Evolutionary conservation across 495 filamentous ascomycete genomes (phyloP), one percentile per base, ranked within the genome.

Genomic region (Ascobolus immersus): DNA sequence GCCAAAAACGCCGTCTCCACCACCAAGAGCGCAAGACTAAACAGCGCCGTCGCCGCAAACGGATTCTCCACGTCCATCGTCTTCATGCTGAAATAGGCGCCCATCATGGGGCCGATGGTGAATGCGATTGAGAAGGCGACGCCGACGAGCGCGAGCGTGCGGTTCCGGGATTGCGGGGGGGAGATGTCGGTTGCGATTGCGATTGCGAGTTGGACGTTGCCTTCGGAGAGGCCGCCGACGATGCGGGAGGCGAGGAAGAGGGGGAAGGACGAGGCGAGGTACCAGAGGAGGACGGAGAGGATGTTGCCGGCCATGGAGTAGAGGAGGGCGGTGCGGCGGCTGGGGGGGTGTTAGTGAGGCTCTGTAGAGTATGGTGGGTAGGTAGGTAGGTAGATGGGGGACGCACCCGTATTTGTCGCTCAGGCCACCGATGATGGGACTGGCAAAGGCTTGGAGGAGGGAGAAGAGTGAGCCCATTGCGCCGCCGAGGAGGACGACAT

Each of bases 71-170:
- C 72, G 2, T 71, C 68, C 3, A 93, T 70, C 4, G 67, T 71
- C 27, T 65, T 64, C 32, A 86, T 61, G 13, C 67, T 69, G 17
- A 99, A 57, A 39, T 64, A 79, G 1, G 89, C 86, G 24, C 86
- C 86, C 33, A 99, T 59, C 18, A 81, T 76, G 0, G 86, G 86
- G 0, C 86, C 86, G 45, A 86, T 89, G 1, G 89, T 94, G 49
- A 99, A 99, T 9, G 86, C 82, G 42, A 99, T 76, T 32, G 74
- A 82, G 58, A 99, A 99, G 54, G 89, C 94, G 23, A 71, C 84
- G 21, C 86, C 86, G 10, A 99, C 80, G 25, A 94, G 60, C 10
- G 86, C 86, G 73, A 99, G 92, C 19, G 89, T 91, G 11, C 76
- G 69, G 1, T 80, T 78, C 17, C 86, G 65, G 36, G 67, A 72